Base-by-base conservation (phyloP, 148 eudicot species). In the Fallopia convolvulus region DNA sequence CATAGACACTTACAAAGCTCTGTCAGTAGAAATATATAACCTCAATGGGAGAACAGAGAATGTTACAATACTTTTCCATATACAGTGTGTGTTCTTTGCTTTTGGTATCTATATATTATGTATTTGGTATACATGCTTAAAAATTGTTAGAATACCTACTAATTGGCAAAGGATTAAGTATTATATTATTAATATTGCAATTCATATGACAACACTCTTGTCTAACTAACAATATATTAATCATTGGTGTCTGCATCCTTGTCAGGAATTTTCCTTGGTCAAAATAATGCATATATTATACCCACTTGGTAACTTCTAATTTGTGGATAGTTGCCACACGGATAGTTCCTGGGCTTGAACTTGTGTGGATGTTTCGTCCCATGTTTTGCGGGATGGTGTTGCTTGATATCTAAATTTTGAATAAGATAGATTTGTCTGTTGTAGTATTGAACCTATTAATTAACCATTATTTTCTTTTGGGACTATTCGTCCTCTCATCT, bases 301-400 rank as follows among this genome's bases (percentile, higher is more conserved):
- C n/a, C 46, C 46, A 68, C 72, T 68, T 68, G 72, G 72, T n/a
- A 68, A 17, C 46, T 33, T 68, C 20, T 68, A 15, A 39, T 68
- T 68, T 68, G 39, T 68, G 36, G 72, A 39, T 42, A 68, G 44
- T 68, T 73, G 55, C 50, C 75, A 73, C 53, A 48, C 55, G 33
- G 55, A 15, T 11, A 48, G 55, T 73, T 26, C 75, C 20, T 73
- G 75, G 75, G 50, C 55, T 73, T 20, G 53, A 20, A 26, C 17
- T 44, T 73, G 50, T 72, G 14, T 46, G 75, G 75, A 46, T 73
- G 55, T 48, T 73, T 46, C 53, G 0, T 13, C 55, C 75, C 75
- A 30, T 73, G 53, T 44, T 73, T 73, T 44, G 75, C 55, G 75
- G 53, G 75, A 73, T 73, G 50, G 15, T 47, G 53, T 42, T 73